A percentile compares a stretch with the other conserved stretches of the same genome.
phyloP scores from a whole-genome alignment of 306 rosid species.

The Acacia acuminata region DNA sequence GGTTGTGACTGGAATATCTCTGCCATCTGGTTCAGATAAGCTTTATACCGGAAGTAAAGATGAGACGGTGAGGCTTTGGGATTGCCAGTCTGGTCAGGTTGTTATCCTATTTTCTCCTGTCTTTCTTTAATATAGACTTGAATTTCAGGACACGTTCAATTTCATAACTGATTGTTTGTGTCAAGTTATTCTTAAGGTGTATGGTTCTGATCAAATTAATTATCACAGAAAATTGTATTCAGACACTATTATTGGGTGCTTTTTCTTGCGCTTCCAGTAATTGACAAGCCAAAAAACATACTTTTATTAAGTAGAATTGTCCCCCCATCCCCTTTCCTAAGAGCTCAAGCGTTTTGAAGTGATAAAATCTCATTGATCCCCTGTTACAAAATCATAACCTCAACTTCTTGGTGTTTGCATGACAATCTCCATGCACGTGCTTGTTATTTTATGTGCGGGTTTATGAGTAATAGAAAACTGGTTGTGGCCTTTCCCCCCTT shows the following conservation, averaged over 20 bases:
- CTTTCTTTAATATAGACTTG: neutral
- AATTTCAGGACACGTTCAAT: neutral
- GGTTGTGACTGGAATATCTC: constrained; percentile 85
- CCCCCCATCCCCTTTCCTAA: neutral
- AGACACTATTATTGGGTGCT: neutral
- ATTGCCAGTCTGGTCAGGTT: constrained; percentile 96
- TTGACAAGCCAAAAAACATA: neutral
- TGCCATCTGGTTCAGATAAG: constrained; percentile 91
- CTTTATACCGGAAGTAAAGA: constrained; percentile 94
- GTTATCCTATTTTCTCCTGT: constrained; percentile 18
- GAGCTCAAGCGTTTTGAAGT: neutral
- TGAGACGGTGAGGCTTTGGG: constrained; percentile 88
- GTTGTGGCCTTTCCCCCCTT: neutral
- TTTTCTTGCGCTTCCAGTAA: neutral
- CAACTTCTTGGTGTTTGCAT: neutral
- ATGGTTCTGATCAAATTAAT: neutral
- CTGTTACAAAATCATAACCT: neutral
- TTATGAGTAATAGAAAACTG: neutral
- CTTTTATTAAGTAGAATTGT: neutral
- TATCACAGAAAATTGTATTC: neutral
- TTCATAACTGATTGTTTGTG: neutral
- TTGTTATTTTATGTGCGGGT: neutral
- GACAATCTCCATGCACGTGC: neutral
- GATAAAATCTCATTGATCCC: neutral
- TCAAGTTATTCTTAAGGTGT: neutral